Base-by-base conservation (phyloP, 768 basidiomycete genomes). In the Dictyophora rubrovolvata region DNA sequence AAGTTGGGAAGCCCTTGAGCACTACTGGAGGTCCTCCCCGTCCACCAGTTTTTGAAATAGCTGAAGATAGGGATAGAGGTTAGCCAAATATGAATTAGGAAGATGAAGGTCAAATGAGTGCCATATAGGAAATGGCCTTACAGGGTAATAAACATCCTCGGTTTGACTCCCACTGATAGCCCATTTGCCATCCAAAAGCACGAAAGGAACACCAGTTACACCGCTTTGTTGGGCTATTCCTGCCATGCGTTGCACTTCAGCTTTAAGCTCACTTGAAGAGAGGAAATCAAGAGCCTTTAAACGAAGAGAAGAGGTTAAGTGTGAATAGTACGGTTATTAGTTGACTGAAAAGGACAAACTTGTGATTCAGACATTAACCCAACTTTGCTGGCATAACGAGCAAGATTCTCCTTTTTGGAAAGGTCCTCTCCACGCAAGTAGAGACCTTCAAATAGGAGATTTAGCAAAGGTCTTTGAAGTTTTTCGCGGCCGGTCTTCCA, bases 151-250 rank as follows among this genome's bases (percentile, higher is more conserved):
- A 2, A 84, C 82, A 47, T 87, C 86, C 48, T 83, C 76, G 4
- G 80, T 79, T 69, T 89, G 88, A 10, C 83, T 84, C 9, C 88
- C 88, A 53, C 79, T 83, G 23, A 89, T 77, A 5, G 83, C 86
- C 84, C 86, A 91, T 66, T 84, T 85, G 12, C 81, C 79, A 67
- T 89, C 83, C 63, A 91, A 85, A 65, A 91, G 80, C 23, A 82
- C 85, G 74, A 89, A 81, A 8, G 89, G 89, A 2, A 92, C 87
- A 42, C 89, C 88, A 5, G 80, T 83, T 54, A 92, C 80, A 17
- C 88, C 88, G 58, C 83, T 79, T 47, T 73, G 71, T 56, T 82
- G 79, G 46, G 85, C 85, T 52, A 81, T 77, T 9, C 76, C 74
- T 64, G 83, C 83, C 71, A 84, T 81, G 10, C 73, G 71, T 61